Conservation (phyloP, 768 basidiomycete genomes). For the Cyathus striatus region DNA sequence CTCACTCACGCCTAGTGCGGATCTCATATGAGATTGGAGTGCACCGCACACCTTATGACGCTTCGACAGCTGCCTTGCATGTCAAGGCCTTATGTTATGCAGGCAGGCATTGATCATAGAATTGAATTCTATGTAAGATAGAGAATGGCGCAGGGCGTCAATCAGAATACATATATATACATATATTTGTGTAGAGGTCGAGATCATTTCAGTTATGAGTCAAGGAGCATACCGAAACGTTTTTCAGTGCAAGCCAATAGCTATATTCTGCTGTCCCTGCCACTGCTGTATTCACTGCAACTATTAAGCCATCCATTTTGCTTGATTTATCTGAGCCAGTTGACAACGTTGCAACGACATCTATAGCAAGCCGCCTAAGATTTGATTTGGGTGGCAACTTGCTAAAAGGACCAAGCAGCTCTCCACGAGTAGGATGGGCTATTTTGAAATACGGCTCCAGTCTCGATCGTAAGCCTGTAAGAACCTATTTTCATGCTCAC, state of each 20-base stretch:
- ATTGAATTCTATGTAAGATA: no score
- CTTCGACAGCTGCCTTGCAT: no score
- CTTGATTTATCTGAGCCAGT: constrained; percentile 3
- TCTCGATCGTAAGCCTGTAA: constrained; percentile 47
- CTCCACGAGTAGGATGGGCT: constrained; percentile 69
- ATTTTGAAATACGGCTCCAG: constrained; percentile 80
- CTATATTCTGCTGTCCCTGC: constrained; percentile 25
- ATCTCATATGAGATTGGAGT: constrained; percentile 4
- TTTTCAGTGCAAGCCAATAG: constrained; percentile 34
- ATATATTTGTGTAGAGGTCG: no score
- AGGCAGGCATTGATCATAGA: no score
- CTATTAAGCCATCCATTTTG: constrained; percentile 10
- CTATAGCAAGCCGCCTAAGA: constrained; percentile 59
- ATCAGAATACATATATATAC: no score
- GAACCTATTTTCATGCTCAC: no score
- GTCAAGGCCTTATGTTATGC: no score
- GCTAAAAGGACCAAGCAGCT: constrained; percentile 70
- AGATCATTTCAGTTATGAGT: no score
- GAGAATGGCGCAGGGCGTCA: no score
- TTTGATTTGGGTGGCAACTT: constrained; percentile 48
- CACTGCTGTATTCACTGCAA: constrained; percentile 31
- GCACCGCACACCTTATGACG: constrained; percentile 7
- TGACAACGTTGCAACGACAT: constrained; percentile 41
- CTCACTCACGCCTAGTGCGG: no score
- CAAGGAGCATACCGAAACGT: background rate